Evolutionary conservation across 306 rosid species (phyloP).

Genomic region (Medicago truncatula): MtrunA17r5.0-ANR NC_053044.1:48042501-48043000

Average conservation of each 20-base stretch:
- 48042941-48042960: conserved; percentile 70
- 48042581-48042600: not conserved
- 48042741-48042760: conserved; percentile 45
- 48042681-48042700: conserved; percentile 28
- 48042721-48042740: conserved; percentile 50
- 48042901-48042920: conserved; percentile 51
- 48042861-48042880: conserved; percentile 37
- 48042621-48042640: conserved; percentile 27
- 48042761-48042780: conserved; percentile 49
- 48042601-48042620: not conserved
- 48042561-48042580: conserved; percentile 13
- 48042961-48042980: conserved; percentile 63
- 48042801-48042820: conserved; percentile 10
- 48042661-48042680: conserved; percentile 30
- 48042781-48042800: conserved; percentile 28
- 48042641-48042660: conserved; percentile 12
- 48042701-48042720: conserved; percentile 47
- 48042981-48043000: conserved; percentile 66
- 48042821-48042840: conserved; percentile 6
- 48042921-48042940: conserved; percentile 63
- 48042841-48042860: not conserved
- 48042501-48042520: conserved; percentile 16
- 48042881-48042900: conserved; percentile 41
- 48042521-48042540: conserved; percentile 21
- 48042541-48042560: conserved; percentile 26